A percentile compares a stretch with the other conserved stretches of the same genome.
phyloP scores from a whole-genome alignment of 768 basidiomycete genomes.

The Russula sp. region DNA sequence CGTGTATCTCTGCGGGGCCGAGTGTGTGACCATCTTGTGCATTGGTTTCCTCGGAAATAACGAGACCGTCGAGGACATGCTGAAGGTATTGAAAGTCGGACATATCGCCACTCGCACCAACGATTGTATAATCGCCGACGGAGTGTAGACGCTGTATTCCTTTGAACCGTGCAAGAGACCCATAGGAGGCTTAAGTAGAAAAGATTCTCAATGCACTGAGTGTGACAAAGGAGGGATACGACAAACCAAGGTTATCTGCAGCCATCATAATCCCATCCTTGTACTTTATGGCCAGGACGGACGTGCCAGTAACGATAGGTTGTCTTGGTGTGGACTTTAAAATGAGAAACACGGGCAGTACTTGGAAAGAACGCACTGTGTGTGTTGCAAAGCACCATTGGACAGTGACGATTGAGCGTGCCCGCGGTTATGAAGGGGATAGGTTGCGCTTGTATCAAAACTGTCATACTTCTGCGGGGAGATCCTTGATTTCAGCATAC shows the following conservation, averaged over 20 bases:
- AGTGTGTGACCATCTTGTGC: conserved; percentile 78
- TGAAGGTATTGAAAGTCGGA: conserved; percentile 96
- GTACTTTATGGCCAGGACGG: conserved; percentile 88
- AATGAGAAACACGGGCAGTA: background rate
- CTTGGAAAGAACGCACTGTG: conserved; percentile 49
- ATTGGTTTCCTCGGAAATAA: conserved; percentile 64
- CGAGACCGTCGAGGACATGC: conserved; percentile 64
- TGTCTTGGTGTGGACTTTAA: conserved; percentile 43
- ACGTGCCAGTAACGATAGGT: conserved; percentile 96
- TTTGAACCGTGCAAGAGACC: conserved; percentile 95
- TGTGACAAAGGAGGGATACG: background rate
- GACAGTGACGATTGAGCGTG: conserved; percentile 37
- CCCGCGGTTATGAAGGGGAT: conserved; percentile 61
- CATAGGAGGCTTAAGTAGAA: conserved; percentile 73
- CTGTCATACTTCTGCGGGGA: conserved; percentile 58
- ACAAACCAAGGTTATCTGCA: conserved; percentile 89
- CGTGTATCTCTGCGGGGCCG: conserved; percentile 85
- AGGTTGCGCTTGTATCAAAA: conserved; percentile 69
- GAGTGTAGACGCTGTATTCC: conserved; percentile 84
- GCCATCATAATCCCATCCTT: conserved; percentile 98
- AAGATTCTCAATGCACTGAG: background rate
- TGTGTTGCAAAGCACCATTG: conserved; percentile 62
- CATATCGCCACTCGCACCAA: conserved; percentile 96
- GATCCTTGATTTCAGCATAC: background rate
- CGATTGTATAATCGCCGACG: conserved; percentile 74